Evolutionary conservation across 1,284 basidiomycete species (phyloP), one percentile per base, ranked within the genome.

Genomic region (Leccinum laetum): DNA sequence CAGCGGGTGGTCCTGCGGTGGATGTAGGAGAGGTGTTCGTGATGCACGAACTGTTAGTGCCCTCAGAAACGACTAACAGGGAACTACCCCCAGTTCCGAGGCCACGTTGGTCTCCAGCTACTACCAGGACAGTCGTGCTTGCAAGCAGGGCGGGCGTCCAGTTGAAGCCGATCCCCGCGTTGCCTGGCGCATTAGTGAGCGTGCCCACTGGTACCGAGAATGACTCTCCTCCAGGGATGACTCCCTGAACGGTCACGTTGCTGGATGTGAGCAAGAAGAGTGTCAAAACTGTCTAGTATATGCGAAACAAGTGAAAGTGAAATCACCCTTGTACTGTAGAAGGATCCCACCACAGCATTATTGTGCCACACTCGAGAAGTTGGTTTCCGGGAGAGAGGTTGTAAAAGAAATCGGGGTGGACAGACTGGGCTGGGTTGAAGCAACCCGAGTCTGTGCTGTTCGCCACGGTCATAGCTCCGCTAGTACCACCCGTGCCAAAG

Each of bases 221-320:
- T 0, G 91, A 90, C 60, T 91, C 77, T 14, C 92, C 92, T 2
- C 90, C 91, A 1, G 92, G 92, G 35, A 94, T 93, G 53, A 93
- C 80, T 7, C 90, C 91, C 52, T 86, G 80, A 74, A 93, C 89
- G 35, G 76, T 82, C 3, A 86, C 82, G 2, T 73, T 82, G 9
- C 89, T 89, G 65, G 55, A 61, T 21, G 61, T 9, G 63, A 2
- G 6, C 3, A 32, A 18, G 16, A 26, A 1, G 10, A 4, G 60
- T 69, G 37, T 58, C 39, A 53, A 14, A 6, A 52, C 21, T 21
- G 21, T 13, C 49, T 2, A 1, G 21, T 21, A 14, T 52, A 8
- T 14, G 13, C 7, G 52, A 37, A 13, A n/a, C 55, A 14, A 21
- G 16, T 2, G 49, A 62, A 41, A 64, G 16, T 61, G 29, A 24